These are phyloP conservation scores for Yamadazyma philogaea DNA, from an alignment of 805 yeast genomes.

Conservation along the genomic window DNA sequence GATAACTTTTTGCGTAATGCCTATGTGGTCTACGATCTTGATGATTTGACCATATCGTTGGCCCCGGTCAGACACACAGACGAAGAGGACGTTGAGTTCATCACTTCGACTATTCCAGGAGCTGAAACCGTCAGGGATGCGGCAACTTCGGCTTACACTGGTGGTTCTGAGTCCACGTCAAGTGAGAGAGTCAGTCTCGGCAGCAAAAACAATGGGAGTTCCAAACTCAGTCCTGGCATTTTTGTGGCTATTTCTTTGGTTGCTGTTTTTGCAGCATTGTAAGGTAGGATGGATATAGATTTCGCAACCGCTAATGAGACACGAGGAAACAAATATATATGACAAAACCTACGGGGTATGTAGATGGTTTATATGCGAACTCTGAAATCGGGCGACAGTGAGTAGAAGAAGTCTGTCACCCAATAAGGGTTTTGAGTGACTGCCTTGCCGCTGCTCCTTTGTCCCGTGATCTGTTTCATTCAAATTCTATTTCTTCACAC, in stretches of 20 bases:
- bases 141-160: constrained; percentile 34
- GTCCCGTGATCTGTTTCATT: no score
- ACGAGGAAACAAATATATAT: no score
- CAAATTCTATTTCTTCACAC: neutral
- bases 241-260: neutral
- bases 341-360: no score
- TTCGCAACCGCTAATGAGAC: neutral
- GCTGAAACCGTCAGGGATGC: constrained; percentile 46
- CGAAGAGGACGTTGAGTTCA: constrained; percentile 44
- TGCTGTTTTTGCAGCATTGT: neutral
- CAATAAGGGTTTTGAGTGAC: no score
- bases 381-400: no score
- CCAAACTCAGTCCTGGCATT: neutral
- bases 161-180: constrained; percentile 8
- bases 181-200: neutral
- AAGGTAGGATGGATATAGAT: neutral
- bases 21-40: constrained; percentile 64
- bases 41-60: constrained; percentile 52
- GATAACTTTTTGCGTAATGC: constrained; percentile 63
- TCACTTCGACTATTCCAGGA: constrained; percentile 26
- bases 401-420: no score
- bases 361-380: no score
- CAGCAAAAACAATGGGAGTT: neutral
- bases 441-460: no score
- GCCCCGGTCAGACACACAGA: constrained; percentile 33